Conservation (phyloP, 345 rosid species). For the Aquilaria malaccensis region DNA sequence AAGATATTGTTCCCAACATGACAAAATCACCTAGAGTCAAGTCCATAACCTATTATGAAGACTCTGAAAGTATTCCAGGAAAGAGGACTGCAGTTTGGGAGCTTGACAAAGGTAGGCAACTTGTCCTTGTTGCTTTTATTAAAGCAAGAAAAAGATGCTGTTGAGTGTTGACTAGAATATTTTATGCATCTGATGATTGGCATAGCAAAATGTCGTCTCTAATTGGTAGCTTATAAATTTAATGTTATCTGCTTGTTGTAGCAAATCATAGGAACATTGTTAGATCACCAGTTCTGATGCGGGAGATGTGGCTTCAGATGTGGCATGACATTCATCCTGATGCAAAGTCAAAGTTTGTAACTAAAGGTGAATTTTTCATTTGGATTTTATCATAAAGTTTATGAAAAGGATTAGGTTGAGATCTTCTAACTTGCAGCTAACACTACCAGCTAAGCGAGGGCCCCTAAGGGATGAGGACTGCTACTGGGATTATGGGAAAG, state of each 20-base stretch:
- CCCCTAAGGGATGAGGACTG: slow-evolving; percentile 91
- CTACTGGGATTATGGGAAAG: slow-evolving; percentile 98
- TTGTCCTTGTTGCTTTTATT: slow-evolving; percentile 8
- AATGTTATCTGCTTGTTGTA: slow-evolving; percentile 44
- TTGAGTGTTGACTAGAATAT: neutral
- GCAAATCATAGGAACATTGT: slow-evolving; percentile 98
- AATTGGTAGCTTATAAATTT: slow-evolving; percentile 8
- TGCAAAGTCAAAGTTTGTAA: slow-evolving; percentile 60
- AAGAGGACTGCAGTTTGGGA: slow-evolving; percentile 98
- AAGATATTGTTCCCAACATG: slow-evolving; percentile 82
- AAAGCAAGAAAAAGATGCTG: slow-evolving; percentile 5
- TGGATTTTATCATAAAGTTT: neutral
- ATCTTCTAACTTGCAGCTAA: slow-evolving; percentile 10
- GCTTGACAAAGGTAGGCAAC: slow-evolving; percentile 80
- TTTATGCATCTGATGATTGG: too few relatives aligned
- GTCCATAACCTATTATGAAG: slow-evolving; percentile 88
- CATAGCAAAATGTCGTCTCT: too few relatives aligned
- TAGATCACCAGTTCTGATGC: slow-evolving; percentile 82
- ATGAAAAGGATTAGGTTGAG: neutral
- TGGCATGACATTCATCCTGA: slow-evolving; percentile 88
- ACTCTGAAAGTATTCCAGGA: slow-evolving; percentile 80
- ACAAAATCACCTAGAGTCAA: slow-evolving; percentile 73
- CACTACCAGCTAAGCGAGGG: slow-evolving; percentile 74
- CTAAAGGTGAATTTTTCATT: slow-evolving; percentile 54
- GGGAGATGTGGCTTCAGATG: slow-evolving; percentile 99